Percentiles rank a stretch among this genome's conserved stretches.
phyloP scores from a whole-genome alignment of 257 asterid species.

The Solanum rostratum region DNA sequence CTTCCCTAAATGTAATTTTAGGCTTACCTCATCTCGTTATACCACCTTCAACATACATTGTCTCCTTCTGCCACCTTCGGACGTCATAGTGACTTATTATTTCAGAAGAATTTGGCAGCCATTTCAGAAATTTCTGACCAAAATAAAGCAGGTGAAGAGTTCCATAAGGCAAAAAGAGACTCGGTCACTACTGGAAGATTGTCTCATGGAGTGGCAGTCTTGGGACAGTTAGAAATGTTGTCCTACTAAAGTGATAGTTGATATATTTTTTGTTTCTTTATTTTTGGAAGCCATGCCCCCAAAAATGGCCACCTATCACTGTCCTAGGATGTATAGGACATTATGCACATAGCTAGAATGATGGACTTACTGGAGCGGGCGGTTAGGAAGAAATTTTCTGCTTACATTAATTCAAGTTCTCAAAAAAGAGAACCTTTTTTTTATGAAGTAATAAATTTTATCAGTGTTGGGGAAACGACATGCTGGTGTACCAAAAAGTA shows the following conservation, averaged over 20 bases:
- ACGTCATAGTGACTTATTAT: background rate
- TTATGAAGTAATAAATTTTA: background rate
- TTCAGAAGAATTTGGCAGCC: background rate
- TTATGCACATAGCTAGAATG: background rate
- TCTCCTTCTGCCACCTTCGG: background rate
- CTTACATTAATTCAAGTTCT: background rate
- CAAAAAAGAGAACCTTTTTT: background rate
- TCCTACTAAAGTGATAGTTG: background rate
- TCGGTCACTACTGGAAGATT: background rate
- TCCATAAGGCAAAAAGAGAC: background rate
- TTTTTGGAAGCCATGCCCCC: background rate
- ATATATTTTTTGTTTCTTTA: background rate
- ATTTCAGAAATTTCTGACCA: background rate
- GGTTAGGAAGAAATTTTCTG: background rate
- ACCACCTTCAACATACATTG: background rate
- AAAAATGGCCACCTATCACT: background rate
- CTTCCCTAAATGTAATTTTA: background rate
- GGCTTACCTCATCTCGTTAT: background rate
- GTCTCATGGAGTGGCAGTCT: background rate
- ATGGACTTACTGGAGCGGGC: background rate
- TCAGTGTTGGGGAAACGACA: background rate
- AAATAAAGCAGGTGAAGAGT: background rate
- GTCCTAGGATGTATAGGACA: background rate
- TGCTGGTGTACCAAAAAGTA: background rate
- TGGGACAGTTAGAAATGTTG: background rate